Base-by-base conservation (phyloP, 495 filamentous ascomycete species). In the Hypomontagnella submonticulosa region DNA sequence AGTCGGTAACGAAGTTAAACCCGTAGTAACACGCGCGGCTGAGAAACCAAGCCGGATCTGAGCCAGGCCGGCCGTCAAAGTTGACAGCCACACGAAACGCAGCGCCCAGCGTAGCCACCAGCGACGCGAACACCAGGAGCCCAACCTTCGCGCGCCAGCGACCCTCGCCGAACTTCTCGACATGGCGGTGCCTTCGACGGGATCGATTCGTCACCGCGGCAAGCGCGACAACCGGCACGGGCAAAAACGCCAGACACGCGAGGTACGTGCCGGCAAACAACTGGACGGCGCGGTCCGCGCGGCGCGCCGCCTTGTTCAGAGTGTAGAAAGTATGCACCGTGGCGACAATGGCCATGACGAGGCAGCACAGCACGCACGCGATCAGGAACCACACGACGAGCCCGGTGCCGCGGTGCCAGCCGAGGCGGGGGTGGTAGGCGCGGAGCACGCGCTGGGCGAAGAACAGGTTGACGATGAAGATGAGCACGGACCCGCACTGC, bases 401-500 rank as follows among this genome's bases (percentile, higher is more conserved):
- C 0, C 75, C 76, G 27, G 86, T 75, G 19, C 73, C 52, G 5
- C 71, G 80, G 47, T 85, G 80, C 89, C 89, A 92, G 30, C 92
- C 91, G 44, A 91, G 72, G 2, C 75, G 71, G 0, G 92, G 93
- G 56, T 94, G 89, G 10, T 84, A 84, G 2, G 88, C 90, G 27
- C 93, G 82, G 7, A 94, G 64, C 27, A 96, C 85, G 23, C 93
- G 87, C 72, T 94, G 91, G 0, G 89, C 79, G 71, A 92, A 90
- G 67, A 95, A 79, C 27, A 97, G 76, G 73, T 97, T 95, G 71
- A 91, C 74, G 57, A 97, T 75, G 74, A 90, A 96, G n/a, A 96
- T 76, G 5, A 97, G 67, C 19, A 96, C 67, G 15, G 92, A 85
- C 20, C 93, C 93, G 0, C 90, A 89, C 9, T 86, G 81, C 20